A percentile compares a stretch with the other conserved stretches of the same genome.
Evolutionary conservation across 176 grass and related monocot genomes (phyloP).

Genomic region (Rhynchospora pubera): DNA sequence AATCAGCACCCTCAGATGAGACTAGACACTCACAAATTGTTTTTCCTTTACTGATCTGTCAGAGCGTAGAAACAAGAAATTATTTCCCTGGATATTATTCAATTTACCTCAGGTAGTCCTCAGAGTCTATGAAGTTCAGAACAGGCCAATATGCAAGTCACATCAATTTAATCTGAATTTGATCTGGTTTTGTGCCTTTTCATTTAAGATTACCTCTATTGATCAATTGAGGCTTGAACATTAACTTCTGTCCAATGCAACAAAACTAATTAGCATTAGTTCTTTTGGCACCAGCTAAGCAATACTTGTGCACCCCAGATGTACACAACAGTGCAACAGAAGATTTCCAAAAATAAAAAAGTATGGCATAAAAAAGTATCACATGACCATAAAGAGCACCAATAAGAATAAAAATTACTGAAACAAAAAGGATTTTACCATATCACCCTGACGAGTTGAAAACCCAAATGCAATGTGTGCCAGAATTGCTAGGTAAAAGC

Average conservation of each 20-base stretch:
- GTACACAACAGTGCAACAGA: background rate
- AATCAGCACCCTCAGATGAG: conserved; percentile 60
- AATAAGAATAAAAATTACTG: background rate
- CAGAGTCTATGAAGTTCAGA: background rate
- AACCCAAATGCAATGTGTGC: conserved; percentile 84
- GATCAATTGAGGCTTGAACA: background rate
- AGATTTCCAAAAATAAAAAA: background rate
- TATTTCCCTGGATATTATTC: background rate
- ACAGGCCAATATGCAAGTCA: background rate
- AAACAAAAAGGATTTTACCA: conserved; percentile 45
- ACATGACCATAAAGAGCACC: background rate
- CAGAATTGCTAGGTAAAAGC: conserved; percentile 65
- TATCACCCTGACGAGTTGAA: conserved; percentile 65
- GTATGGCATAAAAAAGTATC: background rate
- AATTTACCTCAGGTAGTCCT: background rate
- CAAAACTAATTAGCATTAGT: background rate
- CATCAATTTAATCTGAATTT: conserved; percentile 11
- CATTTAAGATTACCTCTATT: background rate
- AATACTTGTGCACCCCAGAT: background rate
- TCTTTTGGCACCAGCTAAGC: background rate
- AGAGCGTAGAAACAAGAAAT: conserved; percentile 2
- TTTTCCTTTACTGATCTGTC: conserved; percentile 92
- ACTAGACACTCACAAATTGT: conserved; percentile 73
- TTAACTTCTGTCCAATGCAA: background rate
- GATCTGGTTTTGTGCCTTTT: background rate